Evolutionary conservation across 2,329 filamentous ascomycete species (phyloP).

Genomic region (Macrophomina pseudophaseolina): DNA sequence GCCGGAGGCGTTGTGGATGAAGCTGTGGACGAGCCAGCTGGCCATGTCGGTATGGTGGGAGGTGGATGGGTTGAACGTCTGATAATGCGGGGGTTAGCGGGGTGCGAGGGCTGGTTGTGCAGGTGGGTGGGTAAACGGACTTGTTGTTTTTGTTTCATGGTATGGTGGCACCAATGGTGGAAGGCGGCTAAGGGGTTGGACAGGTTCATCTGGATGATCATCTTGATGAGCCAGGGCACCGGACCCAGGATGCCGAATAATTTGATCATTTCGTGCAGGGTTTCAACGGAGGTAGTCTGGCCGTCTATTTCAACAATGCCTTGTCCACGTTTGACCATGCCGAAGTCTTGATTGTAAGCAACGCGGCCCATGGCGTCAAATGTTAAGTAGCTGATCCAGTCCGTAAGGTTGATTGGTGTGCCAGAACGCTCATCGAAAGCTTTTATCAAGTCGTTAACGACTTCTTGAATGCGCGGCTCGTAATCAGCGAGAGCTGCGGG

Average conservation of each 20-base stretch:
- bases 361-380: constrained; percentile 59
- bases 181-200: background rate
- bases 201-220: constrained; percentile 31
- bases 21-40: constrained; percentile 8
- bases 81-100: background rate
- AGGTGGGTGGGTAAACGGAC: background rate
- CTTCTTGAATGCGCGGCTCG: constrained; percentile 42
- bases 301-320: constrained; percentile 37
- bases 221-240: constrained; percentile 45
- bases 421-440: constrained; percentile 35
- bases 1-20: no score
- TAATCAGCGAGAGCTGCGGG: constrained; percentile 31
- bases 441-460: constrained; percentile 36
- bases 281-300: background rate
- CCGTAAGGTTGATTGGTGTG: constrained; percentile 35
- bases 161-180: constrained; percentile 21
- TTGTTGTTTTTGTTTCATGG: constrained; percentile 17
- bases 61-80: constrained; percentile 6
- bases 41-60: constrained; percentile 17
- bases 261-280: constrained; percentile 43
- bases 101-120: background rate
- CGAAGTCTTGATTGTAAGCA: constrained; percentile 48
- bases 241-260: constrained; percentile 40
- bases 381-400: constrained; percentile 48
- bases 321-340: constrained; percentile 39